Conservation (phyloP, 495 filamentous ascomycete genomes). For the Hypoxylon fragiforme region DNA sequence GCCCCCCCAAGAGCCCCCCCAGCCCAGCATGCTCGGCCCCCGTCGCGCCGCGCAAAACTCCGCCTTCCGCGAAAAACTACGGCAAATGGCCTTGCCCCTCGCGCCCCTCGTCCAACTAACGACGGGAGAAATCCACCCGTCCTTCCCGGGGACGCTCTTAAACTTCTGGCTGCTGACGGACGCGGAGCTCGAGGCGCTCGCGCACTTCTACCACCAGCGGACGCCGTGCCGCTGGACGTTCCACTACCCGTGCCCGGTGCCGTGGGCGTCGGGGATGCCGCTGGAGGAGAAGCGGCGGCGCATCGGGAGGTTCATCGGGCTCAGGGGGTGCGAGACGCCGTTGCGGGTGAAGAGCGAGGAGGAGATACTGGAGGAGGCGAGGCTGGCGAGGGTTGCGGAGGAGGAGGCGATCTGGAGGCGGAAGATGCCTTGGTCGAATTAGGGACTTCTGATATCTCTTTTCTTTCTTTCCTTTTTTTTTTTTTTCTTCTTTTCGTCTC, state of each 20-base stretch:
- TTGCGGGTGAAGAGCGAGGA: slow-evolving; percentile 40
- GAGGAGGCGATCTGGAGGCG: slow-evolving; percentile 46
- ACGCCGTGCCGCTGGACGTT: slow-evolving; percentile 55
- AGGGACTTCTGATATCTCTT: too few species aligned
- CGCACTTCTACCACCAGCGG: slow-evolving; percentile 75
- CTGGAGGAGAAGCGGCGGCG: slow-evolving; percentile 62
- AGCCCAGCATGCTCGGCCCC: slow-evolving; percentile 28
- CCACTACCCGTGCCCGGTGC: slow-evolving; percentile 65
- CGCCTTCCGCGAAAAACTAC: slow-evolving; percentile 46
- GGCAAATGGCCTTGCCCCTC: slow-evolving; percentile 54
- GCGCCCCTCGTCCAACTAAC: slow-evolving; percentile 62
- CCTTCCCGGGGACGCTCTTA: slow-evolving; percentile 68
- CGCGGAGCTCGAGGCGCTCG: slow-evolving; percentile 69
- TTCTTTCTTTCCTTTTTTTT: too few species aligned
- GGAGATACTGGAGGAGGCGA: slow-evolving; percentile 43
- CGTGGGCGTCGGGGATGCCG: slow-evolving; percentile 41
- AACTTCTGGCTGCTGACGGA: slow-evolving; percentile 76
- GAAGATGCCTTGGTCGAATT: slow-evolving; percentile 48
- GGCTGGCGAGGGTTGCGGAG: slow-evolving; percentile 35
- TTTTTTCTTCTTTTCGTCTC: too few species aligned
- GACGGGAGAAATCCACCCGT: slow-evolving; percentile 61
- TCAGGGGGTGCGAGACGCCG: slow-evolving; percentile 62
- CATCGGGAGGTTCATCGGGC: slow-evolving; percentile 70
- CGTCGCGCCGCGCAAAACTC: slow-evolving; percentile 43
- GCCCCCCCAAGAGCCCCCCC: too few species aligned